Evolutionary conservation across 345 rosid genomes (phyloP), one percentile per base, ranked within the genome.

Genomic region (Acer campestre): DNA sequence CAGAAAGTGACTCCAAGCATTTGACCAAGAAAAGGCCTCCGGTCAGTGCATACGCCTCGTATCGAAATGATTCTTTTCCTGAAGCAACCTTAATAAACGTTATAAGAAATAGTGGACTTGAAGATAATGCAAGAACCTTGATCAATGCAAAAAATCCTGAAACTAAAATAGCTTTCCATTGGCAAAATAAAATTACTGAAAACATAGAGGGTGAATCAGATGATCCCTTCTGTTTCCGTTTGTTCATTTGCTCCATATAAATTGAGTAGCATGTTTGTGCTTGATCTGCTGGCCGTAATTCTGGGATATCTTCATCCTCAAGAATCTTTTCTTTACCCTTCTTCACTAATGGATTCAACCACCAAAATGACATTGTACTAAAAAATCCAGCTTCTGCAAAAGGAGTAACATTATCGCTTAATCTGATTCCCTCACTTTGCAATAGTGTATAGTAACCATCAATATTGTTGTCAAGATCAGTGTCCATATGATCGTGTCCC

Each of bases 311-410:
- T 18, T 86, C 74, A 25, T 83, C 81, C 25, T 78, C 84, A 0
- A 90, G 84, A 46, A 74, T 61, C 75, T 80, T 82, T 65, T 79
- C 58, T 31, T 79, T 84, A 3, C 94, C 91, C 64, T 83, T 81
- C 55, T 78, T 84, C 90, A 90, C 40, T 20, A 90, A 68, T 44
- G 92, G 83, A 85, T 85, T 86, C 78, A 89, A 58, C 94, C 92
- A 89, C 89, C 88, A 86, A 79, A 90, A 87, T 31, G 86, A 79
- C 80, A 87, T 61, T 38, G 18, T 77, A 67, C 87, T 89, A 16
- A 87, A 66, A 64, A 80, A 48, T 13, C 89, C 89, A 38, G 90
- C 89, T 51, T 70, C 69, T 10, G 86, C 84, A 76, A 86, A 90
- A 23, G 83, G 84, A 67, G 92, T 86, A 49, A 78, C 70, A 49